These are phyloP conservation scores for Coelastrella sp. DNA, from an alignment of 139 green algal species.

Conservation along the genomic window DNA sequence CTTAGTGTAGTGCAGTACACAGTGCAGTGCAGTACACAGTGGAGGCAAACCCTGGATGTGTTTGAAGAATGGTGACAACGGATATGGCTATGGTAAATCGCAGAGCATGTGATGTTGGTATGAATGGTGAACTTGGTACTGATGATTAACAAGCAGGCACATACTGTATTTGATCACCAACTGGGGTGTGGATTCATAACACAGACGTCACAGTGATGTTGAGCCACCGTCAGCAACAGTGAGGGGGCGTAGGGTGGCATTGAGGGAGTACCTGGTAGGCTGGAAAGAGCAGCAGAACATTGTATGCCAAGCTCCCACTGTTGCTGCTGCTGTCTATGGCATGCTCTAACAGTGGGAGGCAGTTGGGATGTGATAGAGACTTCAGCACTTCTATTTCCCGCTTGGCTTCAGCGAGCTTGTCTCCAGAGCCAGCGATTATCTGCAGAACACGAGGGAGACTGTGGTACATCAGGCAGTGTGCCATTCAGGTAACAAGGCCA, in stretches of 20 bases:
- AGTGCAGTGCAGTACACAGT: too few relatives aligned
- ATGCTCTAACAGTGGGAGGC: slow-evolving; percentile 72
- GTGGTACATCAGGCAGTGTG: neutral
- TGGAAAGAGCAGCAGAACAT: slow-evolving; percentile 51
- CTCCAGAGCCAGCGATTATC: slow-evolving; percentile 59
- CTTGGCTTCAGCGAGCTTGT: slow-evolving; percentile 58
- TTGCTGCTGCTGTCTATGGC: neutral
- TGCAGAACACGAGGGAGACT: slow-evolving; percentile 4
- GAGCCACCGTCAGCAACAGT: neutral
- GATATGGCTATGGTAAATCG: too few relatives aligned
- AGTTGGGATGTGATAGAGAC: slow-evolving; percentile 70
- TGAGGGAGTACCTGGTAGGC: slow-evolving; percentile 48
- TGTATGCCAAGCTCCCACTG: neutral
- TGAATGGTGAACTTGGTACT: too few relatives aligned
- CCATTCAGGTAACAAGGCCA: neutral
- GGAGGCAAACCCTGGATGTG: too few relatives aligned
- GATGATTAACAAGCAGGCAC: neutral
- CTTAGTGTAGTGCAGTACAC: too few relatives aligned
- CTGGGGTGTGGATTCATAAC: too few relatives aligned
- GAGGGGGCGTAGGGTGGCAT: neutral
- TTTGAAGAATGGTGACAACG: too few relatives aligned
- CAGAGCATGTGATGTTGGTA: too few relatives aligned
- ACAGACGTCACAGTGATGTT: neutral
- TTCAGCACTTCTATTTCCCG: slow-evolving; percentile 65
- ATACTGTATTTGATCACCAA: neutral